Evolutionary conservation across 1,284 basidiomycete genomes (phyloP).

Genomic region (Stygiomarasmius scandens): DNA sequence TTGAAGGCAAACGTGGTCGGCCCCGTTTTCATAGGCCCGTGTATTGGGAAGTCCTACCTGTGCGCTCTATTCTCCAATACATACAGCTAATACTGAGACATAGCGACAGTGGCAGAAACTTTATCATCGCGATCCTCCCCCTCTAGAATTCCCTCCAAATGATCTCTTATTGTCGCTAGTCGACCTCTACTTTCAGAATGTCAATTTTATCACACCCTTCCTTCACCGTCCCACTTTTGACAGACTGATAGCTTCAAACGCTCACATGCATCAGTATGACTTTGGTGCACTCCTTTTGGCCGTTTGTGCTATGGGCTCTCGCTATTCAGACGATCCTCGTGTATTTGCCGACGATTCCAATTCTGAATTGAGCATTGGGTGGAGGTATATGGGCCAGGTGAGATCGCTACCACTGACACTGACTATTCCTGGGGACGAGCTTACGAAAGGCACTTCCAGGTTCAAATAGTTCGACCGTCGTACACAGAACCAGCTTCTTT

Average conservation of each 20-base stretch:
- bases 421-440: no score
- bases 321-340: conserved; percentile 2
- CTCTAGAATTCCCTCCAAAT: background rate
- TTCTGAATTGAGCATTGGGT: conserved; percentile 47
- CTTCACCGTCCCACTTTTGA: conserved; percentile 10
- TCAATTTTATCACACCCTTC: conserved; percentile 5
- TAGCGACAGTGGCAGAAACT: background rate
- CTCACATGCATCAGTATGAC: background rate
- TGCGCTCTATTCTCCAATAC: no score
- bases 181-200: conserved; percentile 5
- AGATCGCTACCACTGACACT: no score
- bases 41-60: no score
- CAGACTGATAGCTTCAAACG: background rate
- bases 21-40: no score
- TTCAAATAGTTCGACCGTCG: conserved; percentile 38
- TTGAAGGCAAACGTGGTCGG: no score
- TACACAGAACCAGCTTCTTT: conserved; percentile 53
- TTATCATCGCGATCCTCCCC: background rate
- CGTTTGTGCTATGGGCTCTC: conserved; percentile 7
- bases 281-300: conserved; percentile 8
- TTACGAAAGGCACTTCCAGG: no score
- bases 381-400: conserved; percentile 75
- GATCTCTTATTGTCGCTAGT: background rate
- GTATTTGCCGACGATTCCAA: conserved; percentile 15
- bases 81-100: no score